Evolutionary conservation across 1,284 basidiomycete species (phyloP), one percentile per base, ranked within the genome.

Genomic region (Pseudozyma hubeiensis): DNA sequence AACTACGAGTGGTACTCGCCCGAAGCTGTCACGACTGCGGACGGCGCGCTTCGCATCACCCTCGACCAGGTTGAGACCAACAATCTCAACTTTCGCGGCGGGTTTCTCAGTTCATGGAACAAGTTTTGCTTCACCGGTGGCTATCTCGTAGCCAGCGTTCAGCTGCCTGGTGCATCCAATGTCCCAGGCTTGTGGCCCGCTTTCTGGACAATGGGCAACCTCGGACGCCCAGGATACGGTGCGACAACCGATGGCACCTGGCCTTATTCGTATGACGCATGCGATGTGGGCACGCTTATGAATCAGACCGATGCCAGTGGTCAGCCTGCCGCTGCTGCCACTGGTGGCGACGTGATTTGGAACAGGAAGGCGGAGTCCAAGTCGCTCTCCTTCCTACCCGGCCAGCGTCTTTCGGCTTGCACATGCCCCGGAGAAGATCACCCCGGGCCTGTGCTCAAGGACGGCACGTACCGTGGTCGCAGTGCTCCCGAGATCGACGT

Each of bases 41-140:
- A 89, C 73, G 96, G 96, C 11, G 86, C 89, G 35, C 88, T 99
- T 39, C 88, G 91, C 75, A 91, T 98, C 79, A 93, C 91, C 0
- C 67, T 84, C 13, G 72, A 62, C 30, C 56, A 82, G 59, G 71
- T 75, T n/a, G 50, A 49, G 2, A 75, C 79, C 47, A 90, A 97
- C 84, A 89, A 88, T 54, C 87, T 97, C 69, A 85, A 92, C 77
- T 83, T 83, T 60, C 79, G 88, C 88, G 8, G 93, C 30, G 88
- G 87, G n/a, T 86, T 87, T 85, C 79, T 88, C 7, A 86, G 85
- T 66, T 85, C 85, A 1, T 88, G 93, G 93, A 94, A 94, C 85
- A 93, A 97, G 85, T 92, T 97, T 64, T 97, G 95, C 86, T 97
- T 96, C 85, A 96, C 91, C 5, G 93, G 92, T 0, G 95, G 94